Evolutionary conservation across 2,329 filamentous ascomycete genomes (phyloP), one percentile per base, ranked within the genome.

Genomic region (Venturia asperata): DNA sequence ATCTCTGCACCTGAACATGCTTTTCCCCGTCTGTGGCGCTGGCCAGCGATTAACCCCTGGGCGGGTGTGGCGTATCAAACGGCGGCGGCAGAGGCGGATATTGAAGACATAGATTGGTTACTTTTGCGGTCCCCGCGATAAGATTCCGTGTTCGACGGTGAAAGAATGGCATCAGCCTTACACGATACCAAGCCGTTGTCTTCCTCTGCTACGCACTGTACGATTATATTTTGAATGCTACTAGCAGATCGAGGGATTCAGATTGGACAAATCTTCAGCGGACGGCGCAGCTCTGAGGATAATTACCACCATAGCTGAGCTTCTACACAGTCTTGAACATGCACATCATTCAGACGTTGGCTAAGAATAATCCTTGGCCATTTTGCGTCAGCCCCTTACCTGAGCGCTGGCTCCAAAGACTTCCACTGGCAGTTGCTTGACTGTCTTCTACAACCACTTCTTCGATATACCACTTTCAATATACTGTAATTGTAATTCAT

Each of bases 401-500:
- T 58, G 52, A 37, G 27, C 52, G 27, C 30, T 58, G 52, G 52
- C 52, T 37, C 7, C 27, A 34, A 37, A 58, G 52, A 58, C 9
- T 37, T 37, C 52, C 27, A 34, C 30, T 34, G 30, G 30, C 30
- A 37, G 15, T 27, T 37, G 27, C 52, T 58, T 58, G 52, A 37
- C 52, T 37, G 9, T 39, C 30, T n/a, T 27, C 11, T 58, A 24
- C 30, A 58, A 37, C 52, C 3, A 58, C 52, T 52, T 27, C 45
- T 49, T 52, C 47, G 21, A 58, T 21, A 58, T 34, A 58, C 17
- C 52, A 58, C 15, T 27, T 58, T 37, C 52, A 58, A 58, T n/a
- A 62, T 62, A 62, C 39, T 30, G 60, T 62, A 62, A 62, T 62
- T 47, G 60, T 62, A 62, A 62, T 62, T 62, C 43, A 37, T 43